Base-by-base conservation (phyloP, 768 basidiomycete species). In the Daedaleopsis nitida region DNA sequence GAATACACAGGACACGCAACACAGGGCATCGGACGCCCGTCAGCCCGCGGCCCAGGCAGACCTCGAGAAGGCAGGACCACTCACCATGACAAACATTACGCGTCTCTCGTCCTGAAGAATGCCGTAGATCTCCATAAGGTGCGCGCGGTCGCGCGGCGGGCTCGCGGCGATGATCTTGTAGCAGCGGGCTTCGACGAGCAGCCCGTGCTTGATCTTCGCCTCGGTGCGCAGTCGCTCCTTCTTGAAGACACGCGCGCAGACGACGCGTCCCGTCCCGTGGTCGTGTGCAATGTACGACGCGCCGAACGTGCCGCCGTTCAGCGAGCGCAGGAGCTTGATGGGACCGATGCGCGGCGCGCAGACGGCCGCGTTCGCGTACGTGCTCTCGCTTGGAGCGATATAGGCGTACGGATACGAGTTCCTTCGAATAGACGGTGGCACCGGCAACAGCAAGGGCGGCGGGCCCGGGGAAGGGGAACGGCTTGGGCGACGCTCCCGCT, bases 81-180 rank as follows among this genome's bases (percentile, higher is more conserved):
- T 39, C 35, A 71, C 71, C 70, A 72, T 72, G 0, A 59, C 66
- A 47, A 70, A 70, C 7, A 67, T n/a, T n/a, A 72, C 57, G 23
- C 42, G 59, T 44, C 59, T 32, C 12, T 64, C 56, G 44, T 69
- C 65, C 54, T 73, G 70, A 4, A 73, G 45, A 17, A 68, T 63
- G 19, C 65, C 70, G 52, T 70, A 65, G 13, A 68, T n/a, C 52
- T 70, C 68, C 66, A 70, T 69, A 43, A 73, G 57, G 55, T 65
- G 68, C 57, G 65, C 55, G 43, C 55, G 47, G 44, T 65, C 59
- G 24, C 59, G 55, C 42, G 68, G 52, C 13, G 48, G 27, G 47
- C 54, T 21, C 17, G 54, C 52, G 14, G 71, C 58, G 49, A 73
- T 71, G 35, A 57, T 45, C 63, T 69, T 62, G 65, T 73, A 69